A percentile compares a stretch with the other conserved stretches of the same genome.
These are phyloP conservation scores for Ophiostoma ulmi DNA, from an alignment of 2,329 filamentous ascomycete genomes.

Conservation along the genomic window DNA sequence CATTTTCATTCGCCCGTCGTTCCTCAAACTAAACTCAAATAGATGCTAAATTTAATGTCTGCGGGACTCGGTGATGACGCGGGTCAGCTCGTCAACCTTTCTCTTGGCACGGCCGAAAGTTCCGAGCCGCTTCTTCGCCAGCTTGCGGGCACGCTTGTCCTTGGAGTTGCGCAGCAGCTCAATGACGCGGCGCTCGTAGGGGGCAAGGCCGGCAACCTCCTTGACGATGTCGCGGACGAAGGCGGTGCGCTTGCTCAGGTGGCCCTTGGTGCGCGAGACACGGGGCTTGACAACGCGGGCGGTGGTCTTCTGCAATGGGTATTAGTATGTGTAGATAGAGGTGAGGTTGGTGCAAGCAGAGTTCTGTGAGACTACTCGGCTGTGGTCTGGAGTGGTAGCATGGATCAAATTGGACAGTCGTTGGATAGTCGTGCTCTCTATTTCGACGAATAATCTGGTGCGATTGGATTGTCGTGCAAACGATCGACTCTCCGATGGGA, in stretches of 20 bases:
- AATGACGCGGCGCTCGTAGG: conserved; percentile 97
- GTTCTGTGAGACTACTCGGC: neutral
- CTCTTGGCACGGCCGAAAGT: conserved; percentile 98
- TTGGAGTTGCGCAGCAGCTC: conserved; percentile 98
- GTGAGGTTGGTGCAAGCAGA: neutral
- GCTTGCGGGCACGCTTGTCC: conserved; percentile 98
- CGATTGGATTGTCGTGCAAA: neutral
- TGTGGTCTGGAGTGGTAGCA: neutral
- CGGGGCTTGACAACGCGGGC: conserved; percentile 70
- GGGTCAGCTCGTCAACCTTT: conserved; percentile 99
- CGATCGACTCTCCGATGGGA: neutral
- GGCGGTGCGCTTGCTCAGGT: conserved; percentile 91
- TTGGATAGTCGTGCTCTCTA: neutral
- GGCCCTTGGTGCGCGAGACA: conserved; percentile 84
- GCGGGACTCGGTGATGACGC: conserved; percentile 95
- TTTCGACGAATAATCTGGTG: neutral
- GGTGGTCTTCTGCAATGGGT: conserved; percentile 64
- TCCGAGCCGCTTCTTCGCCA: conserved; percentile 99
- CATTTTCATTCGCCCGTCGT: neutral
- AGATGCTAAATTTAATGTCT: conserved; percentile 47
- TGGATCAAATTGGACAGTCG: neutral
- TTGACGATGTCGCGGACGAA: conserved; percentile 97
- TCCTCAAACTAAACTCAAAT: neutral
- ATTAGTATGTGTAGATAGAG: neutral
- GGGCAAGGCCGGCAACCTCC: conserved; percentile 92